A percentile compares a stretch with the other conserved stretches of the same genome.
phyloP scores from a whole-genome alignment of 2,329 filamentous ascomycete genomes.

The Botrytis byssoidea region DNA sequence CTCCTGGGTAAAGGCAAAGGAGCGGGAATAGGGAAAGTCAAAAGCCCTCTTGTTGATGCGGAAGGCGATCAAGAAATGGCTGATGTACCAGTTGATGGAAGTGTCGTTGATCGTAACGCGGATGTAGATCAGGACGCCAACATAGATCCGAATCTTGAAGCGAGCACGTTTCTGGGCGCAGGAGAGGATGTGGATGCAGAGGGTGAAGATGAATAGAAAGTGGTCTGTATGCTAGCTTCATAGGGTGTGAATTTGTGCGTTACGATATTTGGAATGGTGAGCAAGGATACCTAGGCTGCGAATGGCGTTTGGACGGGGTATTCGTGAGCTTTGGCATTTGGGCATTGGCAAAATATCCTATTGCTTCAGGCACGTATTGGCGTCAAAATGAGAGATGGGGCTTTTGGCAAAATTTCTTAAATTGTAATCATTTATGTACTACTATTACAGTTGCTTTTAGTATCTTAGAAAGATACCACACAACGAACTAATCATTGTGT shows the following conservation, averaged over 20 bases:
- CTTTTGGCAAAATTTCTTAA: background rate
- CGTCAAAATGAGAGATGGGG: background rate
- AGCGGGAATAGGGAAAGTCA: conserved; percentile 27
- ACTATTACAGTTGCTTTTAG: background rate
- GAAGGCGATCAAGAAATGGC: conserved; percentile 40
- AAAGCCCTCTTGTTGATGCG: conserved; percentile 24
- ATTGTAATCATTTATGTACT: conserved; percentile 20
- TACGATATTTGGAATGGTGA: conserved; percentile 1
- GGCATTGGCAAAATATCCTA: conserved; percentile 13
- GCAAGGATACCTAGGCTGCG: conserved; percentile 11
- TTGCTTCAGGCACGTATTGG: conserved; percentile 4
- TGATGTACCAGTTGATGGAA: conserved; percentile 31
- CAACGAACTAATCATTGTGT: conserved; percentile 1
- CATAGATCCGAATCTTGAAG: background rate
- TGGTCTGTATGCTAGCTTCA: background rate
- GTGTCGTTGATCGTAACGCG: conserved; percentile 18
- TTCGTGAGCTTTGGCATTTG: conserved; percentile 3
- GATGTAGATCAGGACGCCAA: background rate
- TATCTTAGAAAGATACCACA: conserved; percentile 6
- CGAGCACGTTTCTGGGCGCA: background rate
- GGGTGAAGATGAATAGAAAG: conserved; percentile 7
- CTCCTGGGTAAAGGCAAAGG: conserved; percentile 26
- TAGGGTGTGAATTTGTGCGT: background rate
- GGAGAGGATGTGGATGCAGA: conserved; percentile 5
- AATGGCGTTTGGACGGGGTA: conserved; percentile 15